Conservation (phyloP, 371 early-diverging fungal species). For the Mucor sp. region DNA sequence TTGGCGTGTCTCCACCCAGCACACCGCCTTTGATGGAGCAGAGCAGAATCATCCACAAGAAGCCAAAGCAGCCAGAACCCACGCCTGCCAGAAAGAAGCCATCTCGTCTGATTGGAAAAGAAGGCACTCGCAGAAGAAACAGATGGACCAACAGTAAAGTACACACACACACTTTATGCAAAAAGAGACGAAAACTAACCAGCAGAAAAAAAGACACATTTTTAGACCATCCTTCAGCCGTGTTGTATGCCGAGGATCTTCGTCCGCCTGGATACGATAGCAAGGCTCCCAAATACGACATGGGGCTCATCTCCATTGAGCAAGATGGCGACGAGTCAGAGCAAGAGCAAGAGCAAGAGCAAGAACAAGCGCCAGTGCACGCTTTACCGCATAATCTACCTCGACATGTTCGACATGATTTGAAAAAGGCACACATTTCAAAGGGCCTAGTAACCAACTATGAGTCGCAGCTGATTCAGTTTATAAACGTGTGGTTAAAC, state of each 20-base stretch:
- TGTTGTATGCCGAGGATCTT: constrained; percentile 37
- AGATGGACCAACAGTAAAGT: constrained; percentile 40
- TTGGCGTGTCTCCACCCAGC: neutral
- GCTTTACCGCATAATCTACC: constrained; percentile 7
- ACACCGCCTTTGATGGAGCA: neutral
- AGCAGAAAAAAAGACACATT: constrained; percentile 26
- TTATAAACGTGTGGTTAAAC: constrained; percentile 21
- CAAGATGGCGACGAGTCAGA: neutral
- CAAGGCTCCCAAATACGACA: neutral
- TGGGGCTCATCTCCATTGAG: neutral
- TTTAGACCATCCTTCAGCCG: constrained; percentile 37
- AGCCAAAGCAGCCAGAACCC: neutral
- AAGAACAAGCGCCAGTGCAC: neutral
- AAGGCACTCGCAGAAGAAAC: constrained; percentile 35
- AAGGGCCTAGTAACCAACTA: constrained; percentile 26
- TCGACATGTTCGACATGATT: constrained; percentile 20
- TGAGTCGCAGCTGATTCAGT: constrained; percentile 29
- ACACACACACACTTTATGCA: neutral
- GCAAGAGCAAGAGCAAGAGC: neutral
- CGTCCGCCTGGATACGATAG: constrained; percentile 33
- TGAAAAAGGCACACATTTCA: constrained; percentile 35
- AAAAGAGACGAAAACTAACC: neutral
- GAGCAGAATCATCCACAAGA: neutral
- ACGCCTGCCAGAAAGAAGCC: constrained; percentile 3
- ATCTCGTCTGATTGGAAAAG: constrained; percentile 32